Evolutionary conservation across 2,329 filamentous ascomycete species (phyloP), one percentile per base, ranked within the genome.

Genomic region (Talaromyces funiculosus): DNA sequence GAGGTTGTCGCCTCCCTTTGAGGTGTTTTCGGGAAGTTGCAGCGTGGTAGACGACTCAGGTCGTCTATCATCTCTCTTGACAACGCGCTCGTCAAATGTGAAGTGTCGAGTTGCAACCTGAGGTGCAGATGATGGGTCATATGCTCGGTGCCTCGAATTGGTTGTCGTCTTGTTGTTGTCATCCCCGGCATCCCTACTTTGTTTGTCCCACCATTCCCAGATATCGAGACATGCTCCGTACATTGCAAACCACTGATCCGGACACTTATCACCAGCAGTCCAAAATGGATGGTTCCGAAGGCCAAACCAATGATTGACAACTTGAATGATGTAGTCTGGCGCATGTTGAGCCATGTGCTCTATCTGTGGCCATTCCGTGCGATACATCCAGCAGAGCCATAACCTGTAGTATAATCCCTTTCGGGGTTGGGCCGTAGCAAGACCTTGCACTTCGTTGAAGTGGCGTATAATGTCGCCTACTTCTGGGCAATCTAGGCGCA

Each of bases 351-450:
- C 20, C 18, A 35, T 24, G 29, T 16, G 18, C 18, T 31, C 33
- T 9, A 59, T 59, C 29, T 59, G n/a, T 14, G 49, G 6, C 47
- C 47, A 54, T 9, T 49, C 18, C 57, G 54, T 59, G 26, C 29
- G 26, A 59, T 59, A 59, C 47, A 54, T 29, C 57, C 57, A 59
- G 12, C n/a, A 53, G 8, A 59, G 38, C 47, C 57, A 59, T n/a
- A 29, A n/a, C 12, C 51, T 37, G 14, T 59, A 59, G 37, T 54
- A 45, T 20, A 43, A 8, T 37, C 26, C 20, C 26, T 54, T 40
- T 4, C 53, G 35, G 18, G 57, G 26, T 8, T 53, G 37, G 20
- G 12, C 31, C 14, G 42, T 33, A 12, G 14, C 22, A 26, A 43
- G 20, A 14, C 4, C 22, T 9, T 59, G 35, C 14, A 59, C 49